These are phyloP conservation scores for Salix brachista DNA, from an alignment of 345 rosid genomes.

Conservation along the genomic window DNA sequence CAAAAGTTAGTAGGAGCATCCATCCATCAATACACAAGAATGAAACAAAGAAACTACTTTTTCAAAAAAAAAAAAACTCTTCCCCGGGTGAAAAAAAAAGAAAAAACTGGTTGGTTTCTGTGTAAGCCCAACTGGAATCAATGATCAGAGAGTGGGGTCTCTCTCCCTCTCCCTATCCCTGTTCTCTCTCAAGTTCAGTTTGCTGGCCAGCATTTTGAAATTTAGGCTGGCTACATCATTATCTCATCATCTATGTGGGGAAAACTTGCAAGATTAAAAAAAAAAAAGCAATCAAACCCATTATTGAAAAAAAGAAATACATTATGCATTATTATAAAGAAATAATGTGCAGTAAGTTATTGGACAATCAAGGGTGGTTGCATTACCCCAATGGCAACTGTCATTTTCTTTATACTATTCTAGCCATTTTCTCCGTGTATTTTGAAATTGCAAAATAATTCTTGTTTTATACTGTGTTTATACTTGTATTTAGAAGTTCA, in stretches of 20 bases:
- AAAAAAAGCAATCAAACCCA: slow-evolving; percentile 35
- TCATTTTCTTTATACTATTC: no score
- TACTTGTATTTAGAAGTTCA: no score
- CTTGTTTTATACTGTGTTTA: no score
- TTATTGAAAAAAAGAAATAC: slow-evolving; percentile 11
- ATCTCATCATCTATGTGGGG: slow-evolving; percentile 73
- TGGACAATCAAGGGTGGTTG: no score
- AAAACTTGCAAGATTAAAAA: slow-evolving; percentile 16
- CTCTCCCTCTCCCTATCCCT: slow-evolving; percentile 21
- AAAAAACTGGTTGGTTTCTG: slow-evolving; percentile 33
- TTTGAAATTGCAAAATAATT: no score
- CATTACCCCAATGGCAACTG: no score
- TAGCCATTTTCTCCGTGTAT: no score
- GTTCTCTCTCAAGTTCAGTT: slow-evolving; percentile 6
- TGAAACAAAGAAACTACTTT: slow-evolving; percentile 32
- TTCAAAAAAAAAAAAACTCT: slow-evolving; percentile 3
- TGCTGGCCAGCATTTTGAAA: slow-evolving; percentile 37
- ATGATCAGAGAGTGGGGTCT: slow-evolving; percentile 37
- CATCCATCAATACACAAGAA: slow-evolving; percentile 18
- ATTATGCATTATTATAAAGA: slow-evolving; percentile 4
- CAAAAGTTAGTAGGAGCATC: no score
- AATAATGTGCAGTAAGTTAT: no score
- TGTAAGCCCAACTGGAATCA: slow-evolving; percentile 54
- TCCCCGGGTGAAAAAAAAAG: slow-evolving; percentile 6
- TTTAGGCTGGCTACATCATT: slow-evolving; percentile 53